A percentile compares a stretch with the other conserved stretches of the same genome.
Evolutionary conservation across 2,329 filamentous ascomycete genomes (phyloP).

Genomic region (Fusarium brachygibbosum): DNA sequence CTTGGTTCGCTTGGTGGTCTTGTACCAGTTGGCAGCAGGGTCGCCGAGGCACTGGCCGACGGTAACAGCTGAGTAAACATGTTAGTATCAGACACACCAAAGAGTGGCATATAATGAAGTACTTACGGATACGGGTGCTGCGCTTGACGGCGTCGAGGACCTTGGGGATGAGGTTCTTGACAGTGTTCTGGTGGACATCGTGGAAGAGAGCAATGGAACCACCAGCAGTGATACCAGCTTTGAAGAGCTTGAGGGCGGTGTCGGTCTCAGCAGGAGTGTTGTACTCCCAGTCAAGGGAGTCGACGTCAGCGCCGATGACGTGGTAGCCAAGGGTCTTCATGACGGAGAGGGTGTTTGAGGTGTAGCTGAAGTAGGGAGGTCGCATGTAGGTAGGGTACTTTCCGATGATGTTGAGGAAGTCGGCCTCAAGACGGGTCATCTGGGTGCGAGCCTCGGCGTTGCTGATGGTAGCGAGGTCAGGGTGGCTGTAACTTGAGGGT

Average conservation of each 20-base stretch:
- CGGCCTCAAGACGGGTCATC: slow-evolving; percentile 55
- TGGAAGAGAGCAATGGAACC: slow-evolving; percentile 63
- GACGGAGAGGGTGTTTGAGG: slow-evolving; percentile 47
- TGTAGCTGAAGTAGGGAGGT: slow-evolving; percentile 56
- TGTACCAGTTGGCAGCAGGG: slow-evolving; percentile 31
- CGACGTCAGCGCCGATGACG: slow-evolving; percentile 66
- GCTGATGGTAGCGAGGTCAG: slow-evolving; percentile 52
- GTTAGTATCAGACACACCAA: slow-evolving; percentile 7
- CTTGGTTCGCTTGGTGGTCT: slow-evolving; percentile 35
- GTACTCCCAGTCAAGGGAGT: slow-evolving; percentile 68
- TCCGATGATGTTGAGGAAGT: slow-evolving; percentile 52
- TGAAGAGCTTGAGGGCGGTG: slow-evolving; percentile 47
- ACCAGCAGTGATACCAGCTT: slow-evolving; percentile 44
- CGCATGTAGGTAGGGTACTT: slow-evolving; percentile 55
- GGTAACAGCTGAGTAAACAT: slow-evolving; percentile 48
- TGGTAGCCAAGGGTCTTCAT: slow-evolving; percentile 61
- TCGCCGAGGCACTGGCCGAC: slow-evolving; percentile 48
- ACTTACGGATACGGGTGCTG: slow-evolving; percentile 33
- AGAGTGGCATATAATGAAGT: too few relatives aligned
- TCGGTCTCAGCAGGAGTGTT: slow-evolving; percentile 39
- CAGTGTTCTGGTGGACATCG: slow-evolving; percentile 60
- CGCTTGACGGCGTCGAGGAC: slow-evolving; percentile 28
- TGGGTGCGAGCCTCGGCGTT: slow-evolving; percentile 47
- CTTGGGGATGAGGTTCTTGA: slow-evolving; percentile 37
- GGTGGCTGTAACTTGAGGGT: slow-evolving; percentile 58